Evolutionary conservation across 352 stramenopile species (phyloP).

Genomic region (Thalassiosira delicatula): DNA sequence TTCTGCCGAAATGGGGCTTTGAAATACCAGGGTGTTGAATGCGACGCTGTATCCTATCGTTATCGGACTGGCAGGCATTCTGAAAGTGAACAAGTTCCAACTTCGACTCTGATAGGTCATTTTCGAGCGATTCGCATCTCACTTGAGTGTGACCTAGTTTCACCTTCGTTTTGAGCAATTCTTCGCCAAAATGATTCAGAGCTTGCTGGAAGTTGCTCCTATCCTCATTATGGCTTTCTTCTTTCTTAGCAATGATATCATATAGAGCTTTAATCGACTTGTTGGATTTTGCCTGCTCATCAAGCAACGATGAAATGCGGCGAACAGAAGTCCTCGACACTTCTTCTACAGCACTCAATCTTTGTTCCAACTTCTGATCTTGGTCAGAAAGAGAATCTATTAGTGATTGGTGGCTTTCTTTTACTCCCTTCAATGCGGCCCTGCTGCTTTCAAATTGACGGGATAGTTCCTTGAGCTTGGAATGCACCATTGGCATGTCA

Average conservation of each 20-base stretch:
- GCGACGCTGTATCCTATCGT: conserved; percentile 24
- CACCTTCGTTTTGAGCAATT: conserved; percentile 55
- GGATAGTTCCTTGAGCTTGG: conserved; percentile 40
- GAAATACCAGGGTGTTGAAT: conserved; percentile 51
- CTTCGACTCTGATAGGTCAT: conserved; percentile 37
- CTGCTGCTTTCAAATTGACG: conserved; percentile 37
- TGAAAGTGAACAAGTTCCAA: conserved; percentile 53
- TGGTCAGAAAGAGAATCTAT: conserved; percentile 39
- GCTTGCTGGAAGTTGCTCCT: conserved; percentile 24
- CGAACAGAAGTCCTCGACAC: conserved; percentile 8
- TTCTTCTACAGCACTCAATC: conserved; percentile 31
- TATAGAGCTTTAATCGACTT: conserved; percentile 40
- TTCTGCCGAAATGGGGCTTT: conserved; percentile 43
- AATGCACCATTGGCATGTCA: conserved; percentile 42
- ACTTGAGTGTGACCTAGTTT: conserved; percentile 56
- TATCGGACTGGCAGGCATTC: conserved; percentile 38
- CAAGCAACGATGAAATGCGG: conserved; percentile 29
- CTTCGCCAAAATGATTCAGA: conserved; percentile 50
- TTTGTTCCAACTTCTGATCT: conserved; percentile 38
- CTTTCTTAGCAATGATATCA: conserved; percentile 36
- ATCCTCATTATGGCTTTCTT: conserved; percentile 53
- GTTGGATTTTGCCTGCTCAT: conserved; percentile 49
- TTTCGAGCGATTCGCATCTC: conserved; percentile 51
- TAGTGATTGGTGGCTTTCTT: conserved; percentile 30
- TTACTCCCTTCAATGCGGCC: conserved; percentile 29